These are phyloP conservation scores for Phytophthora rubi DNA, from an alignment of 352 stramenopile genomes.

Conservation along the genomic window DNA sequence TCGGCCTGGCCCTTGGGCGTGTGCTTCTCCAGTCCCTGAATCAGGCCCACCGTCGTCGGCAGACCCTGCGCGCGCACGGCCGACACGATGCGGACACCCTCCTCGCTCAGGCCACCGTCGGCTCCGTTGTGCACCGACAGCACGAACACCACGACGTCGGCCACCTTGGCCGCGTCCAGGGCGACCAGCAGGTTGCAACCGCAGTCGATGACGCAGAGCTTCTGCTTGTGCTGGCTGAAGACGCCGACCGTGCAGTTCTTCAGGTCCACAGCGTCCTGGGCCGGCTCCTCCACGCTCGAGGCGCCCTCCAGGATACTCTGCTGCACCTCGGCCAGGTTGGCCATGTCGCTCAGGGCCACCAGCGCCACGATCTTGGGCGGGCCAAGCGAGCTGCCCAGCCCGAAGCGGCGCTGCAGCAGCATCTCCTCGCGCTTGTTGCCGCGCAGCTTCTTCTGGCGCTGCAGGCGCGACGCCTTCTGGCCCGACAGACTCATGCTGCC, in stretches of 20 bases:
- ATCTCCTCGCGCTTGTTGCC: slow-evolving; percentile 89
- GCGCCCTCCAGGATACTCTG: slow-evolving; percentile 71
- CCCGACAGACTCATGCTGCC: slow-evolving; percentile 61
- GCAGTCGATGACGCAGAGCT: slow-evolving; percentile 86
- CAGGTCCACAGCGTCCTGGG: slow-evolving; percentile 43
- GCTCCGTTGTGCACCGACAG: slow-evolving; percentile 79
- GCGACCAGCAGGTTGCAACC: slow-evolving; percentile 82
- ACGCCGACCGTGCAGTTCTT: slow-evolving; percentile 75
- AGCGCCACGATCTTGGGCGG: slow-evolving; percentile 88
- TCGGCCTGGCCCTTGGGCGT: slow-evolving; percentile 75
- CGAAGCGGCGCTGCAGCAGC: slow-evolving; percentile 83
- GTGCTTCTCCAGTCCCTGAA: slow-evolving; percentile 84
- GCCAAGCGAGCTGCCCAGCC: slow-evolving; percentile 66
- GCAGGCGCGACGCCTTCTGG: slow-evolving; percentile 78
- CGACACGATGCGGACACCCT: slow-evolving; percentile 90
- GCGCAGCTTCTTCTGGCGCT: slow-evolving; percentile 85
- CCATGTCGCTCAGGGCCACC: slow-evolving; percentile 76
- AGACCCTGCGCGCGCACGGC: slow-evolving; percentile 94
- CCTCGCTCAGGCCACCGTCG: slow-evolving; percentile 85
- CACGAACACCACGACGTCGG: slow-evolving; percentile 84
- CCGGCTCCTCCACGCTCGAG: slow-evolving; percentile 62
- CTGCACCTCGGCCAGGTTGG: slow-evolving; percentile 68
- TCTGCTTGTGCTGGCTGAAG: slow-evolving; percentile 89
- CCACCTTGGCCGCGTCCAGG: slow-evolving; percentile 88
- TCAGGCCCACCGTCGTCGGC: slow-evolving; percentile 85